phyloP scores from a whole-genome alignment of 2,329 filamentous ascomycete species.

The Cercospora sp. region DNA sequence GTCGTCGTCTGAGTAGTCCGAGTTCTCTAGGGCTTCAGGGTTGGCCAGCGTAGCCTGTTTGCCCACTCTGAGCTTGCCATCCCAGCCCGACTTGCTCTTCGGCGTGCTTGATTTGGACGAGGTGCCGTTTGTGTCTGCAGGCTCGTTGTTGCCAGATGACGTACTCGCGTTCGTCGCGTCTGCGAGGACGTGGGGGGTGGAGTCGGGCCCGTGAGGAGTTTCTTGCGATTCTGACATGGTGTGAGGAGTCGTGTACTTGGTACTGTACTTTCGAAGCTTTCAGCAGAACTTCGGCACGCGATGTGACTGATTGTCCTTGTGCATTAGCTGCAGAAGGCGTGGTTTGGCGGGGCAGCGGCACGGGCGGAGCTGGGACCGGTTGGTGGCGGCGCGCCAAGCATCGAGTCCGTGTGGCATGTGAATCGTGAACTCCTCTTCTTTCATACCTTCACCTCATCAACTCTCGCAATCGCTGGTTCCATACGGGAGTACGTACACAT shows the following conservation, averaged over 20 bases:
- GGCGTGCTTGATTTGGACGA: constrained; percentile 14
- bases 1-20: constrained; percentile 76
- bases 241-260: background rate
- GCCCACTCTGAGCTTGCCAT: constrained; percentile 76
- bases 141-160: background rate
- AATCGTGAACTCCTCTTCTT: background rate
- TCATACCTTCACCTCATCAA: background rate
- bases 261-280: background rate
- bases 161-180: background rate
- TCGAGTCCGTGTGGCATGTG: background rate
- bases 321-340: background rate
- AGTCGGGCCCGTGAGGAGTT: background rate
- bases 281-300: background rate
- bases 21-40: constrained; percentile 78
- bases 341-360: background rate
- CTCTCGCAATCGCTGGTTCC: background rate
- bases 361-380: background rate
- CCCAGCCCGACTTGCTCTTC: constrained; percentile 61
- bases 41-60: constrained; percentile 69
- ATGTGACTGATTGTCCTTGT: background rate
- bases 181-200: background rate
- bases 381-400: background rate
- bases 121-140: constrained; percentile 13
- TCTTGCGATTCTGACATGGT: background rate
- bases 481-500: background rate